These are phyloP conservation scores for Kuraishia ogatae DNA, from an alignment of 805 yeast species.

Conservation along the genomic window DNA sequence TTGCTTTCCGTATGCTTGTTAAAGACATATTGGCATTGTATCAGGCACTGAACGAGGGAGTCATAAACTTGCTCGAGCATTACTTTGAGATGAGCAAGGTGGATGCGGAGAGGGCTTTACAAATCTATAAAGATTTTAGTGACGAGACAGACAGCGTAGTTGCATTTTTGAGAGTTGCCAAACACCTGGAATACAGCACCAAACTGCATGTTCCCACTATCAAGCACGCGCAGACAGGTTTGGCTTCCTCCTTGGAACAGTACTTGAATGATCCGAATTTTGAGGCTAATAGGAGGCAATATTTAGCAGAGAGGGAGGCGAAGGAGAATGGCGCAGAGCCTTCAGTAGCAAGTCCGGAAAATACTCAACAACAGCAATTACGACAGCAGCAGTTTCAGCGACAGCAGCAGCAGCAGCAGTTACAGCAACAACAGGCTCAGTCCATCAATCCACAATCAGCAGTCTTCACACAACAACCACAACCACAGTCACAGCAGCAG, in stretches of 20 bases:
- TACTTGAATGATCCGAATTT: conserved; percentile 82
- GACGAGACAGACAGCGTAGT: conserved; percentile 83
- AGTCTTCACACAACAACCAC: conserved; percentile 7
- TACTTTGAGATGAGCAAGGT: conserved; percentile 84
- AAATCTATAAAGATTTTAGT: conserved; percentile 78
- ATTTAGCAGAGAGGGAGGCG: conserved; percentile 55
- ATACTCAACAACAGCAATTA: conserved; percentile 2
- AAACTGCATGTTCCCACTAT: conserved; percentile 91
- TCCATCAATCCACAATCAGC: conserved; percentile 7
- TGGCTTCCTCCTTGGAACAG: conserved; percentile 80
- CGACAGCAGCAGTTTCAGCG: conserved; percentile 6
- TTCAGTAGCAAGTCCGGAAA: not conserved
- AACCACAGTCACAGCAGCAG: conserved; percentile 7
- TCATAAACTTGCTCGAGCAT: conserved; percentile 85
- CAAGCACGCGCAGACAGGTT: conserved; percentile 93
- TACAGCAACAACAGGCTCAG: conserved; percentile 9
- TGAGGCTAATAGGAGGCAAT: conserved; percentile 71
- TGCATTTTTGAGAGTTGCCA: conserved; percentile 80
- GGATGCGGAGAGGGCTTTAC: conserved; percentile 83
- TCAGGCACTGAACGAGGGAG: conserved; percentile 92
- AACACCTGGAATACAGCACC: conserved; percentile 78
- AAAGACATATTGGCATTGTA: conserved; percentile 80
- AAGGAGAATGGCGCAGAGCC: conserved; percentile 11
- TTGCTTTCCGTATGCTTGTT: conserved; percentile 83
- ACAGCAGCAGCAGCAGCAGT: conserved; percentile 11